Evolutionary conservation across 1,139 yeast genomes (phyloP).

Genomic region (Saccharomyces hybrid): DNA sequence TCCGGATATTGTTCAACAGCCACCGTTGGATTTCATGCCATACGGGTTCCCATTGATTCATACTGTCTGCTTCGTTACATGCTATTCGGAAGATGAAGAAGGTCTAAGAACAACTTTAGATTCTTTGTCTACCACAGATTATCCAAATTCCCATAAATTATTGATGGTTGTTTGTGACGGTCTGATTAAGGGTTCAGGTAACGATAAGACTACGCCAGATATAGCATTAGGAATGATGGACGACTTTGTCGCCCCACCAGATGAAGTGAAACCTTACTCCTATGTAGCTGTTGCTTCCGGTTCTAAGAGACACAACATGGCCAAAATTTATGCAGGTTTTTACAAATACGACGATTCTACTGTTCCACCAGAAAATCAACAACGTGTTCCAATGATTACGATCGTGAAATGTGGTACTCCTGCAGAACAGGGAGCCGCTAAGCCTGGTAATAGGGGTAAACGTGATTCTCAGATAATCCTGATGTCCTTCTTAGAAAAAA

Average conservation of each 20-base stretch:
- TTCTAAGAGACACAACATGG: slow-evolving; percentile 90
- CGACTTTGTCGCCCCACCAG: slow-evolving; percentile 64
- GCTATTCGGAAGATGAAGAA: slow-evolving; percentile 86
- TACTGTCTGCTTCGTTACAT: slow-evolving; percentile 75
- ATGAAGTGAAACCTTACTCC: slow-evolving; percentile 72
- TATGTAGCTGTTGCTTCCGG: slow-evolving; percentile 96
- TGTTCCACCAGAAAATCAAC: slow-evolving; percentile 74
- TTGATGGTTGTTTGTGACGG: slow-evolving; percentile 88
- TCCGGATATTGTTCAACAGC: slow-evolving; percentile 72
- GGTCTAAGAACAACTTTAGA: slow-evolving; percentile 85
- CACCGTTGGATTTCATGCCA: slow-evolving; percentile 84
- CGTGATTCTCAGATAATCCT: slow-evolving; percentile 93
- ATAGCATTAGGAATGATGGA: slow-evolving; percentile 82
- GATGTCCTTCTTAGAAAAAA: slow-evolving; percentile 87
- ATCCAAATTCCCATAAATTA: slow-evolving; percentile 89
- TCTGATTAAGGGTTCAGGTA: slow-evolving; percentile 87
- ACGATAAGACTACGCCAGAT: slow-evolving; percentile 80
- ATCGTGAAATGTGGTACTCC: slow-evolving; percentile 93
- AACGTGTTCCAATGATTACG: slow-evolving; percentile 75
- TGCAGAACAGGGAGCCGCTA: slow-evolving; percentile 65
- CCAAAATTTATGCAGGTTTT: slow-evolving; percentile 89
- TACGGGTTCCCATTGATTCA: slow-evolving; percentile 85
- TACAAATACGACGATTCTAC: slow-evolving; percentile 73
- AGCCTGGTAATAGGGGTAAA: slow-evolving; percentile 97
- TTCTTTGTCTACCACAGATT: slow-evolving; percentile 86